phyloP scores from a whole-genome alignment of 148 eudicot genomes.

The Chenopodium berlandieri region DNA sequence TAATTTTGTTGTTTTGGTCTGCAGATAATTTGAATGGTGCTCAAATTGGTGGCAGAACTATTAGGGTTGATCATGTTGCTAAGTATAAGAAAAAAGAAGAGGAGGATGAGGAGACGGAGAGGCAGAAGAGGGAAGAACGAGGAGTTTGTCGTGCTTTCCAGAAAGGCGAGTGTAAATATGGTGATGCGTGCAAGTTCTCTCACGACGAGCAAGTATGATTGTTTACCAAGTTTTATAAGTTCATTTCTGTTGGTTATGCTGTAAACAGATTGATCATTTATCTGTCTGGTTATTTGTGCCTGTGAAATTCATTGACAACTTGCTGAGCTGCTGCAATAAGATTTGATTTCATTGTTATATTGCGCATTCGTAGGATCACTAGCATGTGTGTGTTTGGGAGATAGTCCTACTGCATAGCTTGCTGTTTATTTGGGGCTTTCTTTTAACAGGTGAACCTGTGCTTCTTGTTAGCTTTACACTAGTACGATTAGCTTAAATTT shows the following conservation, averaged over 20 bases:
- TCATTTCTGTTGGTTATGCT: background rate
- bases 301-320: no score
- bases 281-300: no score
- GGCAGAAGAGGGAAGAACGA: slow-evolving; percentile 81
- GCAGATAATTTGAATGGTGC: slow-evolving; percentile 91
- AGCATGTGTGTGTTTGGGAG: background rate
- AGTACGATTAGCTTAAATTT: background rate
- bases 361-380: background rate
- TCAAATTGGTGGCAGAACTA: slow-evolving; percentile 67
- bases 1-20: slow-evolving; percentile 1
- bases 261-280: background rate
- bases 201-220: slow-evolving; percentile 73
- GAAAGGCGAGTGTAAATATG: slow-evolving; percentile 79
- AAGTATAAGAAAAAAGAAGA: slow-evolving; percentile 92
- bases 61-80: slow-evolving; percentile 86
- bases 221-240: background rate
- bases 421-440: background rate
- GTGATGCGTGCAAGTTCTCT: slow-evolving; percentile 85
- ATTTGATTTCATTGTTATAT: background rate
- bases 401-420: background rate
- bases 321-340: no score
- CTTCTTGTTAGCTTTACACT: background rate
- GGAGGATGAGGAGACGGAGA: slow-evolving; percentile 82
- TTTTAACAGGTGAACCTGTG: background rate
- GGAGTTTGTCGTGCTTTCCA: slow-evolving; percentile 97